phyloP scores from a whole-genome alignment of 2,329 filamentous ascomycete species.

The Sclerotinia borealis region DNA sequence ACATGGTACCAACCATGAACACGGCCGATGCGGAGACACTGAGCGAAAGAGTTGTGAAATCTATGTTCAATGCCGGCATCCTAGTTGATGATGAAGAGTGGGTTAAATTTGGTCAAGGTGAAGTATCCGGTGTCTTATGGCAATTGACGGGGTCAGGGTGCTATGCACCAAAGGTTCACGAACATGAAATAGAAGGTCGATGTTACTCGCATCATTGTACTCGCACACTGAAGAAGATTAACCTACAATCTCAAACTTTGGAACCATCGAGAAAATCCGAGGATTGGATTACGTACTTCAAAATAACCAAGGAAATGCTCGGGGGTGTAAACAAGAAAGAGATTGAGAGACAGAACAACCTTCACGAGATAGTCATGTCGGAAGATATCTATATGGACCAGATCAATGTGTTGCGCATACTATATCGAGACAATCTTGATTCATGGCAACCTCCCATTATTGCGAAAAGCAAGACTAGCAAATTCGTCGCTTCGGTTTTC shows the following conservation, averaged over 20 bases:
- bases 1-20: slow-evolving; percentile 97
- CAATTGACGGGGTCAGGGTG: slow-evolving; percentile 89
- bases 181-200: slow-evolving; percentile 56
- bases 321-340: slow-evolving; percentile 75
- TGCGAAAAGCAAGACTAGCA: slow-evolving; percentile 66
- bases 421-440: slow-evolving; percentile 79
- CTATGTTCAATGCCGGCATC: slow-evolving; percentile 73
- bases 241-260: slow-evolving; percentile 67
- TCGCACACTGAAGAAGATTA: slow-evolving; percentile 89
- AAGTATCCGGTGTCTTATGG: slow-evolving; percentile 83
- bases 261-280: slow-evolving; percentile 61
- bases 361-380: slow-evolving; percentile 91
- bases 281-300: slow-evolving; percentile 89
- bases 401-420: slow-evolving; percentile 73
- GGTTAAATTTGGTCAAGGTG: slow-evolving; percentile 82
- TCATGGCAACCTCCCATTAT: slow-evolving; percentile 74
- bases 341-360: slow-evolving; percentile 83
- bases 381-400: slow-evolving; percentile 90
- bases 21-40: slow-evolving; percentile 91
- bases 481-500: slow-evolving; percentile 81
- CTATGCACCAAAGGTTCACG: slow-evolving; percentile 78
- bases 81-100: slow-evolving; percentile 90
- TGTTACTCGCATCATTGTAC: slow-evolving; percentile 96
- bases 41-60: slow-evolving; percentile 67
- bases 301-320: slow-evolving; percentile 69